Evolutionary conservation across 2,329 filamentous ascomycete species (phyloP), one percentile per base, ranked within the genome.

Genomic region (Aureobasidium pullulans): DNA sequence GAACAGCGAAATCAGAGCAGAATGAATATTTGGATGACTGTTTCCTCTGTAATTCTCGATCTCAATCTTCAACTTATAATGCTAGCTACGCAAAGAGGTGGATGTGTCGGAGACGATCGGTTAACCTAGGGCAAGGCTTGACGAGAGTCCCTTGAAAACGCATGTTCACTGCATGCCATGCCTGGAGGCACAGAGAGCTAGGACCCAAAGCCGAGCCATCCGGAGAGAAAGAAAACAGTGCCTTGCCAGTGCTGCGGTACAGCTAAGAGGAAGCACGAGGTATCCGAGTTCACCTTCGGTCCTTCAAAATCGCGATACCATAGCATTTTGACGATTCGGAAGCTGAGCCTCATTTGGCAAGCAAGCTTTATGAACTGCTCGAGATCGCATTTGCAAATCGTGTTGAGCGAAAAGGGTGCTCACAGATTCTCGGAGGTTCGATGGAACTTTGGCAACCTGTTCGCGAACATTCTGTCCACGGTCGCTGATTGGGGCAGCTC

Each of bases 91-190:
- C 40, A 46, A 29, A 16, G 31, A 28, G 40, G 10, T 36, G 29
- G 9, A 19, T 36, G 7, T 46, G 19, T 31, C 37, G 23, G 53
- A 39, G 42, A 47, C 42, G 40, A 46, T 57, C 53, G 34, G 40
- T 44, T 10, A 28, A 19, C 13, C 28, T 37, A 39, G 53, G 42
- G 53, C 19, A 57, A 47, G 53, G 53, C 36, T 57, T 57, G 42
- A 47, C 42, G 53, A 56, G 31, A 44, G 50, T 53, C 36, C 49
- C 49, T 53, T 19, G 36, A 53, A 28, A 32, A 32, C 49, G 49
- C 52, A 44, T 56, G 52, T 56, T 56, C 40, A 56, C 52, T 56
- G 52, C 52, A 56, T 56, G 50, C 28, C 37, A 37, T n/a, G 36
- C 29, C 16, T 39, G 37, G 50, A 36, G 50, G 52, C 52, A 56